These are phyloP conservation scores for Yamadazyma spencermartinsiae DNA, from an alignment of 1,139 yeast genomes.

Conservation along the genomic window DNA sequence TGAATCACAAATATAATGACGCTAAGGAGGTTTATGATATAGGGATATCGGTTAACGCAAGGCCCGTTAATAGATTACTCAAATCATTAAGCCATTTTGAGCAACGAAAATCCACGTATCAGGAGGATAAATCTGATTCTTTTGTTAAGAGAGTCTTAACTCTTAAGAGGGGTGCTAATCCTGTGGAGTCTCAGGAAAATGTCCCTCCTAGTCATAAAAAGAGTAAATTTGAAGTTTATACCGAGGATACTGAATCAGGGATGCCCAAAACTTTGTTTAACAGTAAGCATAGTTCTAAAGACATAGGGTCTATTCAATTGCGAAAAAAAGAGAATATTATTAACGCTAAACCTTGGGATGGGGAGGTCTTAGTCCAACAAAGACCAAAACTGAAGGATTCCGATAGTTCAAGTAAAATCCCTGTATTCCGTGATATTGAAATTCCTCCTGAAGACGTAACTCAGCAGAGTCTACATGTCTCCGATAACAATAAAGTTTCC, in stretches of 20 bases:
- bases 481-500: slow-evolving; percentile 10
- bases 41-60: slow-evolving; percentile 63
- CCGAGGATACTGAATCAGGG: slow-evolving; percentile 25
- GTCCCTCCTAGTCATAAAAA: slow-evolving; percentile 17
- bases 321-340: slow-evolving; percentile 67
- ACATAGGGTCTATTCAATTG: slow-evolving; percentile 50
- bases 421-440: slow-evolving; percentile 19
- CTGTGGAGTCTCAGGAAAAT: slow-evolving; percentile 2
- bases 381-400: slow-evolving; percentile 8
- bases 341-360: slow-evolving; percentile 65
- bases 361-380: slow-evolving; percentile 53
- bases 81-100: slow-evolving; percentile 51
- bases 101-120: slow-evolving; percentile 23
- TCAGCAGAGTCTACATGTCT: slow-evolving; percentile 9
- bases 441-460: slow-evolving; percentile 11
- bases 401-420: slow-evolving; percentile 16
- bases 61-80: slow-evolving; percentile 60
- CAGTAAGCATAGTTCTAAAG: slow-evolving; percentile 24
- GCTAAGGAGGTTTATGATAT: slow-evolving; percentile 63
- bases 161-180: slow-evolving; percentile 26
- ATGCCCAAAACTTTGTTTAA: slow-evolving; percentile 31
- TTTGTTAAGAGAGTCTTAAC: slow-evolving; percentile 21
- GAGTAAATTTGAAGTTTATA: slow-evolving; percentile 31
- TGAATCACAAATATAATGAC: slow-evolving; percentile 49
- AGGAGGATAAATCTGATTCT: slow-evolving; percentile 11